Conservation (phyloP, 345 rosid genomes). For the Populus simonii region DNA sequence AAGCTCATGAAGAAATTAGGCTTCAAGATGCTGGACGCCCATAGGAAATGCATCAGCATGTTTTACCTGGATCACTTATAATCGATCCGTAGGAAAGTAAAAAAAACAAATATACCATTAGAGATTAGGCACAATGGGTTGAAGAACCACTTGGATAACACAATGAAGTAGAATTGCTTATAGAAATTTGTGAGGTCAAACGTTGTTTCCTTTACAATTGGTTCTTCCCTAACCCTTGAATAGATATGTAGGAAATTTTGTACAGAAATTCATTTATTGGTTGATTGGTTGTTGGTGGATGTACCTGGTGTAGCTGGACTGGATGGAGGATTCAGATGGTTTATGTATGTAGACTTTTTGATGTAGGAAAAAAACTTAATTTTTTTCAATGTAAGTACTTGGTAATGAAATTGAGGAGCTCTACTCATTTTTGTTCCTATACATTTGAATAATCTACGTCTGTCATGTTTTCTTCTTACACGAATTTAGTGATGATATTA, state of each 20-base stretch:
- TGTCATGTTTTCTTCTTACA: too few relatives aligned
- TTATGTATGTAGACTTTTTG: neutral
- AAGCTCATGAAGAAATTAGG: constrained; percentile 76
- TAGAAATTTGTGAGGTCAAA: neutral
- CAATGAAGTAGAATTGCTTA: neutral
- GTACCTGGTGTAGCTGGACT: constrained; percentile 17
- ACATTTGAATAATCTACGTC: neutral
- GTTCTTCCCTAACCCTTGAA: constrained; percentile 8
- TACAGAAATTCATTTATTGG: constrained; percentile 52
- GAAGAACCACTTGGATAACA: neutral
- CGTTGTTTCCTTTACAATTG: neutral
- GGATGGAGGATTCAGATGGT: constrained; percentile 14
- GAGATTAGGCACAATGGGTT: neutral
- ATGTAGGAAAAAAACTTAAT: too few relatives aligned
- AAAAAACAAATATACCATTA: neutral
- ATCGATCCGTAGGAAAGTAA: neutral
- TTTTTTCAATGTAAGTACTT: too few relatives aligned
- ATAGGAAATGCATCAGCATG: constrained; percentile 7
- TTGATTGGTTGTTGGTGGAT: constrained; percentile 31
- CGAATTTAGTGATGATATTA: neutral
- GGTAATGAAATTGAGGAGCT: neutral
- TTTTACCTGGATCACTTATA: neutral
- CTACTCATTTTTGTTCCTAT: neutral
- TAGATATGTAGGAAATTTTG: constrained; percentile 34
- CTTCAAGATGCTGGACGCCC: constrained; percentile 32